A percentile compares a stretch with the other conserved stretches of the same genome.
Conservation (phyloP, 2,329 filamentous ascomycete species). For the Chalaropsis thielavioides region DNA sequence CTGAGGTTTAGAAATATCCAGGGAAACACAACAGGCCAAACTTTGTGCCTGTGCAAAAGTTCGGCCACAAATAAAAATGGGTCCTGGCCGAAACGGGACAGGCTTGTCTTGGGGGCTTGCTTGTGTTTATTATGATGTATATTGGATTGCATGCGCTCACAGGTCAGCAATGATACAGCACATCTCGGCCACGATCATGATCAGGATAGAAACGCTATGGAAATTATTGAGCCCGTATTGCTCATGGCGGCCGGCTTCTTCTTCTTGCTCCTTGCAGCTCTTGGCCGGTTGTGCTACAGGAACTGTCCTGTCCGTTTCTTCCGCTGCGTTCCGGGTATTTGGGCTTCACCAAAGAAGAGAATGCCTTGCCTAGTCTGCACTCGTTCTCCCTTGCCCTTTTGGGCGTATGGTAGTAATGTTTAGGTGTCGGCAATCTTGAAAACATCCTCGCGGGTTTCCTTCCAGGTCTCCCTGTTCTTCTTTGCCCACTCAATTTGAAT, state of each 20-base stretch:
- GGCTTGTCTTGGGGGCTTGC: neutral
- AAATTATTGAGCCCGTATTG: neutral
- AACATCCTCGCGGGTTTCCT: slow-evolving; percentile 75
- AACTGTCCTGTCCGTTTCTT: neutral
- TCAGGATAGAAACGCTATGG: slow-evolving; percentile 1
- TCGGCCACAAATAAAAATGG: neutral
- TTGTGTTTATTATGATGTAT: neutral
- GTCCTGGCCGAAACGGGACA: neutral
- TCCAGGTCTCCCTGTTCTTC: slow-evolving; percentile 81
- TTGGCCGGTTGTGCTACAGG: too few relatives aligned
- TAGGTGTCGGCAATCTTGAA: slow-evolving; percentile 64
- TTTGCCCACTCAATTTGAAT: slow-evolving; percentile 91
- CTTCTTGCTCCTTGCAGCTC: neutral
- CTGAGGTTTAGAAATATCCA: neutral
- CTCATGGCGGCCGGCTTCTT: neutral
- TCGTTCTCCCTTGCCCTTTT: neutral
- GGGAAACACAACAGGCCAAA: neutral
- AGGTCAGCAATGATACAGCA: too few relatives aligned
- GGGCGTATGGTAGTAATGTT: neutral
- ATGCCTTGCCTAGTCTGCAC: neutral
- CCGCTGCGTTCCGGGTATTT: neutral
- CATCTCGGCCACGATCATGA: neutral
- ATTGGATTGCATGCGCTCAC: too few relatives aligned
- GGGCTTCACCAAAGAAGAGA: neutral
- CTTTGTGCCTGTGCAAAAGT: too few relatives aligned